These are phyloP conservation scores for Samsoniella hepiali DNA, from an alignment of 2,329 filamentous ascomycete genomes.

Conservation along the genomic window DNA sequence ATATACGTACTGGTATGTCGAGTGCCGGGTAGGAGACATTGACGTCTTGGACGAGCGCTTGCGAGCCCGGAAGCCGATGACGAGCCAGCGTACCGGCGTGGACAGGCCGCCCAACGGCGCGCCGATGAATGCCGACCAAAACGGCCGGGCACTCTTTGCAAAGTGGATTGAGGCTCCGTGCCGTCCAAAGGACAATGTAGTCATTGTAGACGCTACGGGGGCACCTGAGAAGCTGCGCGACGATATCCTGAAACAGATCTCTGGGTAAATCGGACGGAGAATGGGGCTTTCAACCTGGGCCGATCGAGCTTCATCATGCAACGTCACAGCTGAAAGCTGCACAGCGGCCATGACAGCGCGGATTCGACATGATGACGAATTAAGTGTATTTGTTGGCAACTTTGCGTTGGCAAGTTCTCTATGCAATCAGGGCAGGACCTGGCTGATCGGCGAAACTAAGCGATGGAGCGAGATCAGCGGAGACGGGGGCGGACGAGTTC, in stretches of 20 bases:
- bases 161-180: conserved; percentile 32
- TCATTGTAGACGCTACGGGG: conserved; percentile 28
- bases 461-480: conserved; percentile 1
- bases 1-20: conserved; percentile 30
- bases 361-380: background rate
- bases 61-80: conserved; percentile 25
- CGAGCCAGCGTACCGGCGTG: conserved; percentile 31
- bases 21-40: conserved; percentile 31
- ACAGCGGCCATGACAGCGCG: background rate
- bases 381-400: background rate
- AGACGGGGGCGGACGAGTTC: background rate
- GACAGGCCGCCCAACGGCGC: conserved; percentile 26
- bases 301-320: too few relatives aligned
- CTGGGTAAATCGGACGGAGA: background rate
- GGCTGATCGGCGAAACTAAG: background rate
- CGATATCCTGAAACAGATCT: conserved; percentile 22
- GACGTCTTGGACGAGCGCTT: conserved; percentile 31
- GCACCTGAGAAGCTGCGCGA: conserved; percentile 23
- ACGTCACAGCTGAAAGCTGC: too few relatives aligned
- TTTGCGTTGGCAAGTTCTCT: too few relatives aligned
- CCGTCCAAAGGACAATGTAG: conserved; percentile 25
- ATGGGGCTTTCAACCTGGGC: background rate
- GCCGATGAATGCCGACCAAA: conserved; percentile 12
- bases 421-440: background rate
- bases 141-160: conserved; percentile 25